Percentiles rank a stretch among this genome's conserved stretches.
Evolutionary conservation across 108 stramenopile species (phyloP).

Genomic region (Cafeteria roenbergensis): DNA sequence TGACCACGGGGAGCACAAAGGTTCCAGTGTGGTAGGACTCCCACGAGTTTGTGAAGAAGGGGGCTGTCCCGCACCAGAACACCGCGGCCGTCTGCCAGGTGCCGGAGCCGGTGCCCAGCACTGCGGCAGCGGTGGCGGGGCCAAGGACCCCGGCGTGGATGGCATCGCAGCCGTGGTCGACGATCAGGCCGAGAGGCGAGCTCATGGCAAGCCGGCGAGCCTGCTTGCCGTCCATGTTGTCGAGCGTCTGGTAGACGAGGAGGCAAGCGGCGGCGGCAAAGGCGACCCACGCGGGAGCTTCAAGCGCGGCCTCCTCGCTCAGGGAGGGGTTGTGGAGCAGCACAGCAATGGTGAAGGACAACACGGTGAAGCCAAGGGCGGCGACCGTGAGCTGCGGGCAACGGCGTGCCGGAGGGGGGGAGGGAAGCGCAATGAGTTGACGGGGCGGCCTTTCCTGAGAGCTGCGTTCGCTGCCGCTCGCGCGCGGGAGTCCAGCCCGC

Average conservation of each 20-base stretch:
- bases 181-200: slow-evolving; percentile 40
- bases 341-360: no score
- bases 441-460: no score
- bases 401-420: no score
- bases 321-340: no score
- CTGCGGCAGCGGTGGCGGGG: not conserved
- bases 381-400: no score
- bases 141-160: not conserved
- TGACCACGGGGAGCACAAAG: slow-evolving; percentile 9
- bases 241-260: slow-evolving; percentile 67
- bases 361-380: no score
- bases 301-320: no score
- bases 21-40: slow-evolving; percentile 11
- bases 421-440: no score
- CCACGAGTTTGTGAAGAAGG: slow-evolving; percentile 4
- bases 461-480: no score
- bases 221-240: slow-evolving; percentile 61
- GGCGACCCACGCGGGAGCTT: no score
- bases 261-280: slow-evolving; percentile 59
- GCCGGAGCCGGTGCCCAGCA: not conserved
- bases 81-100: not conserved
- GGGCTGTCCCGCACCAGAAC: not conserved
- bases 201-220: slow-evolving; percentile 37
- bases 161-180: slow-evolving; percentile 92
- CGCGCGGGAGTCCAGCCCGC: no score